Base-by-base conservation (phyloP, 2,329 filamentous ascomycete genomes). In the Penicillium crustosum region DNA sequence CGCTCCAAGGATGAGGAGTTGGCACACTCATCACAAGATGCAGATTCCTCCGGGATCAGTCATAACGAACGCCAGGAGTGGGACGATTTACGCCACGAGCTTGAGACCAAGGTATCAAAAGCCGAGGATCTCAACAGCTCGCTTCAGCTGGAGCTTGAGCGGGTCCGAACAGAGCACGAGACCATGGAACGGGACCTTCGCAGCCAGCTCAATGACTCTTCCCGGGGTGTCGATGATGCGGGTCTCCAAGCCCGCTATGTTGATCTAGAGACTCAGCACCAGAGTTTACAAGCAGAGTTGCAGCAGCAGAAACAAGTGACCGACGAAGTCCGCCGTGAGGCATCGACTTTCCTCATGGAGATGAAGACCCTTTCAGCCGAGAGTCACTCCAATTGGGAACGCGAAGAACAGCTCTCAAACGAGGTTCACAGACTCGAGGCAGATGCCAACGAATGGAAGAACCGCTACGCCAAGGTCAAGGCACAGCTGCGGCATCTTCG, bases 361-460 rank as follows among this genome's bases (percentile, higher is more conserved):
- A 99, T 97, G 94, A 87, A 90, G 61, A 80, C 85, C 45, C 82
- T 97, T 47, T 95, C 93, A 6, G 84, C 91, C 64, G 88, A 92
- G 65, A 94, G 89, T 68, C 87, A 86, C 62, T 83, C 87, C 12
- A 87, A 89, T 7, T 89, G 90, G 73, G 91, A 96, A 65, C 89
- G 88, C 64, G 93, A 97, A 73, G 86, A 91, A 51, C 86, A 87
- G 66, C 81, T 97, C 62, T 86, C 89, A 54, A 84, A 83, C 62
- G 89, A 89, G 45, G 87, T 97, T 33, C 83, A 89, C 56, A 81
- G 84, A 54, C 82, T 99, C 6, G 91, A 97, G 74, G 81, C 85
- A 23, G 92, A 97, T 71, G 86, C 96, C 47, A 89, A 89, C 54
- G 88, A 93, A 50, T 99, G 94, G 94, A 91, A 92, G 71, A 86